These are phyloP conservation scores for Xylaria acuta DNA, from an alignment of 495 filamentous ascomycete genomes.

Conservation along the genomic window DNA sequence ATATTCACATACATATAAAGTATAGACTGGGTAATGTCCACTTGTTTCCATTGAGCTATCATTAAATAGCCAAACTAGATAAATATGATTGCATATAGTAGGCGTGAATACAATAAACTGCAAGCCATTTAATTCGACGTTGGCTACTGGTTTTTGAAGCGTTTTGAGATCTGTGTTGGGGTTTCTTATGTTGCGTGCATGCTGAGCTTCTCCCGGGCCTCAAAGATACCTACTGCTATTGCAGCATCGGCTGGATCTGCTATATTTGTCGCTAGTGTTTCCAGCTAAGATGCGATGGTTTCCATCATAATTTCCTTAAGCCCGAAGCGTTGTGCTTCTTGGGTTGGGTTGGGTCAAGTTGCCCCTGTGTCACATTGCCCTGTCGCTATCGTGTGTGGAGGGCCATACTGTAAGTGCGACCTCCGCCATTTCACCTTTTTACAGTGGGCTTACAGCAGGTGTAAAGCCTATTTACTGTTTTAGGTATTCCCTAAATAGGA, in stretches of 20 bases:
- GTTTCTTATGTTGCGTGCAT: background rate
- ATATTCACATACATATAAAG: background rate
- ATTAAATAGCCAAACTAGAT: background rate
- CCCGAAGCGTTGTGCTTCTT: background rate
- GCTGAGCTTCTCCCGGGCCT: too few species aligned
- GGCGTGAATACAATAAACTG: background rate
- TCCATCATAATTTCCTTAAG: background rate
- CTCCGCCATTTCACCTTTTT: too few species aligned
- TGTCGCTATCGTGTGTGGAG: too few species aligned
- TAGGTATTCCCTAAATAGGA: too few species aligned
- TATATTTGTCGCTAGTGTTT: background rate
- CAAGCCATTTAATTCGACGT: background rate
- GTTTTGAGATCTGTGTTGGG: background rate
- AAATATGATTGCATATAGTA: background rate
- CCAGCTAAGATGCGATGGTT: background rate
- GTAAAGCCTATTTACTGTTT: too few species aligned
- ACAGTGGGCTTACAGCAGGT: too few species aligned
- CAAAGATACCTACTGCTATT: background rate
- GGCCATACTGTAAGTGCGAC: too few species aligned
- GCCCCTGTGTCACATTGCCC: constrained; percentile 6
- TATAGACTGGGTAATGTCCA: background rate
- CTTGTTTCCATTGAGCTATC: background rate
- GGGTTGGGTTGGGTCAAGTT: background rate
- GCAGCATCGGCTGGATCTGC: background rate
- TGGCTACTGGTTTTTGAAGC: background rate